Evolutionary conservation across 1,284 basidiomycete species (phyloP), one percentile per base, ranked within the genome.

Genomic region (Exobasidium rhododendri): DNA sequence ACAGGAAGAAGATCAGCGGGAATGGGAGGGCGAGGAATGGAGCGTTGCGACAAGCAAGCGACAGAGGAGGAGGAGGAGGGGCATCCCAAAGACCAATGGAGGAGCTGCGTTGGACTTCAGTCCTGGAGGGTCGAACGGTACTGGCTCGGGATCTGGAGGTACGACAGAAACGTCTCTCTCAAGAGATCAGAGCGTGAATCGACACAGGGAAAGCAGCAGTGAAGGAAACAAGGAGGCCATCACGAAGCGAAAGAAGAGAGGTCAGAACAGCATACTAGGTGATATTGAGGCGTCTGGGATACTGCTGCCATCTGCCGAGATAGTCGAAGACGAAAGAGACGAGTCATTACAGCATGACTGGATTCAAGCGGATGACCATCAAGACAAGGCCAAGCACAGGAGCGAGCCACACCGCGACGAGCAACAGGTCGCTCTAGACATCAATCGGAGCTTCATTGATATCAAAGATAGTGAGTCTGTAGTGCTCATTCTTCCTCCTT

Each of bases 371-470:
- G 17, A 17, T 52, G 22, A 20, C 22, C 4, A 35, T 24, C n/a
- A 17, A 52, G 35, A 40, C 7, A 40, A 40, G 35, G 7, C 35
- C 35, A 7, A 40, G 17, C 17, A 11, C n/a, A 56, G 29, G 17
- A 17, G 6, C 29, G 31, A 22, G 6, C 45, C 45, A n/a, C 62
- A 63, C 58, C 63, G 64, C 43, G 77, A 79, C 55, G 64, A 73
- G 29, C 64, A 66, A 50, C 77, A 79, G 45, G 74, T 79, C 2
- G 70, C 65, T 20, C 67, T 76, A 29, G 77, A 79, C 57, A 69
- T 77, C 17, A 60, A 67, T n/a, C 71, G 77, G 35, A 77, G 77
- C 61, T 75, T 79, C 55, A 55, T 69, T 24, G 43, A 26, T 26
- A 53, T 60, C 45, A 65, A 67, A n/a, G 49, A 56, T 29, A 55